Evolutionary conservation across 305 asterid genomes (phyloP), one percentile per base, ranked within the genome.

Genomic region (Fraxinus platypoda): DNA sequence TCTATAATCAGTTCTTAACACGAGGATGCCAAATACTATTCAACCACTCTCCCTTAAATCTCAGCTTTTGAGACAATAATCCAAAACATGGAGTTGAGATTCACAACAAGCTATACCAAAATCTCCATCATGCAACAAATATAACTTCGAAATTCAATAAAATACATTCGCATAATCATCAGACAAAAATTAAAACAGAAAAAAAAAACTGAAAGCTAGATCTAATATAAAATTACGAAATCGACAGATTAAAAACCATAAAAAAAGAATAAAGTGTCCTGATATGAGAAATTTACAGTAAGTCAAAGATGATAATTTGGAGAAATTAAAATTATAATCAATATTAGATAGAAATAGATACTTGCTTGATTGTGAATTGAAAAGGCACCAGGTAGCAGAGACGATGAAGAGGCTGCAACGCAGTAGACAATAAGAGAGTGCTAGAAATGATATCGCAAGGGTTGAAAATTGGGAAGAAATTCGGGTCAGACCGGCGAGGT

Each of bases 361-460:
- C 59, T 82, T 49, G 43, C 85, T 78, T 46, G 77, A 49, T 26
- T 19, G 17, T 70, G 21, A 76, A 37, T 17, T 76, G 78, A 68
- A 66, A 66, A 77, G n/a, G 25, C 23, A 71, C 26, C 31, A 82
- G 13, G 12, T 34, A 49, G 57, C 81, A 23, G 37, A 34, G 38
- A 8, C 33, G 11, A 11, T 2, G 33, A 30, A 52, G 17, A 46
- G 72, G 73, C 73, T 64, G 73, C 7, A 64, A 64, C n/a, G 13
- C 5, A 12, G 73, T 23, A 9, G 34, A 64, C 9, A 8, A 37
- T 37, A 37, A 37, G 43, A 34, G 1, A 37, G 43, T 37, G 43
- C 43, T 37, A 37, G 43, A 37, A 49, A 3, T 26, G 7, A 64
- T 46, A 21, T 2, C 72, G 1, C 52, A 35, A 62, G 76, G 80